Percentiles rank a stretch among this genome's conserved stretches.
Conservation (phyloP, 164 flowering plant species). For the Litsea cubeba region DNA sequence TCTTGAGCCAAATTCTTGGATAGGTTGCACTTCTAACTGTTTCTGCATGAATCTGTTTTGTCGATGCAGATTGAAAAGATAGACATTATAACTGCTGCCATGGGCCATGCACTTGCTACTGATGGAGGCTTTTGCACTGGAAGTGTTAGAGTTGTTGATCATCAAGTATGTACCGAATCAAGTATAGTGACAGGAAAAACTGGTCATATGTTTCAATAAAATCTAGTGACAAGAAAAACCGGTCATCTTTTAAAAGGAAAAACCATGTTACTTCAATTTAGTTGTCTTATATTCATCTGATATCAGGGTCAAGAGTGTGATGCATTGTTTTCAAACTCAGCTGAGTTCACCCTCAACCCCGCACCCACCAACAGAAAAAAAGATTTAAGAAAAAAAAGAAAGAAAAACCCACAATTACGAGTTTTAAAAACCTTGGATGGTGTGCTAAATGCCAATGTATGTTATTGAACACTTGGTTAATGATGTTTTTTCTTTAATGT, state of each 20-base stretch:
- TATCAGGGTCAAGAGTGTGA: neutral
- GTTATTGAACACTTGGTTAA: no score
- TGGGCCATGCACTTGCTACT: constrained; percentile 94
- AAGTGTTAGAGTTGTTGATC: constrained; percentile 83
- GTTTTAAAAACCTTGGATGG: no score
- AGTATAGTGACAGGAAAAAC: neutral
- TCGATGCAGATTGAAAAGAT: constrained; percentile 71
- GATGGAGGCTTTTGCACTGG: constrained; percentile 99
- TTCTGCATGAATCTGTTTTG: neutral
- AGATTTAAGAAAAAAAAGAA: no score
- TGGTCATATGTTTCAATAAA: neutral
- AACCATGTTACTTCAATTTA: no score
- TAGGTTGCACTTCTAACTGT: no score
- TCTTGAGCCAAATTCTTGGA: no score
- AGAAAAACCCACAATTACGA: no score
- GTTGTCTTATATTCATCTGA: no score
- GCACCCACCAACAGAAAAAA: no score
- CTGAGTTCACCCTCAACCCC: no score
- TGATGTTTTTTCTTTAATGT: neutral
- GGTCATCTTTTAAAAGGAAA: no score
- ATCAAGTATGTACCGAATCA: constrained; percentile 55
- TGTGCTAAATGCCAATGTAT: no score
- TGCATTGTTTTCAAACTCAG: neutral
- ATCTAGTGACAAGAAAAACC: neutral
- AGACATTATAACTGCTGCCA: constrained; percentile 91